phyloP scores from a whole-genome alignment of 1,139 yeast species.

The Hyphopichia buzzinii region DNA sequence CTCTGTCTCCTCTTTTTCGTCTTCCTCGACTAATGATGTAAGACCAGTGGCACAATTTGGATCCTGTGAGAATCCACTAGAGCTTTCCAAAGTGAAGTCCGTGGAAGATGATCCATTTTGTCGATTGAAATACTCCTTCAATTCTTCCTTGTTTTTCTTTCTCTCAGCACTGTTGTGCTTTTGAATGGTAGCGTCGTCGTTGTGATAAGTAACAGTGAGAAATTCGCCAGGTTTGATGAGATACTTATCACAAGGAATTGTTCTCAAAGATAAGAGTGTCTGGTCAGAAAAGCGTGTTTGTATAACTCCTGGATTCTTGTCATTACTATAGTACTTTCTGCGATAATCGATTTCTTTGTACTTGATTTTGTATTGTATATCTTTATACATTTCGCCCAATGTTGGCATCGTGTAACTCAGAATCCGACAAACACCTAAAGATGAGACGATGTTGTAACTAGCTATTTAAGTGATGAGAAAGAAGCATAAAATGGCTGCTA shows the following conservation, averaged over 20 bases:
- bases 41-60: not conserved
- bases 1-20: not conserved
- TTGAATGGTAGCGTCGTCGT: not conserved
- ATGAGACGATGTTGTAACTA: no score
- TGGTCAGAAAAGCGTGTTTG: constrained; percentile 35
- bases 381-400: constrained; percentile 12
- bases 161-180: not conserved
- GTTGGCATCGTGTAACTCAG: constrained; percentile 4
- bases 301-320: constrained; percentile 37
- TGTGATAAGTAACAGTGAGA: constrained; percentile 6
- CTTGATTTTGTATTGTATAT: constrained; percentile 24
- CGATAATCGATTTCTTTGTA: constrained; percentile 36
- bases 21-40: not conserved
- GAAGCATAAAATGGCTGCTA: no score
- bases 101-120: not conserved
- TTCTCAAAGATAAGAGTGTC: constrained; percentile 40
- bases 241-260: constrained; percentile 26
- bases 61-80: not conserved
- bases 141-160: not conserved
- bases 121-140: not conserved
- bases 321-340: constrained; percentile 41
- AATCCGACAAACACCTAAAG: no score
- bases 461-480: no score
- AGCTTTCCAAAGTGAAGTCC: not conserved
- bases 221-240: constrained; percentile 20